These are phyloP conservation scores for Nakazawaea sp. DNA, from an alignment of 805 yeast genomes.

Conservation along the genomic window DNA sequence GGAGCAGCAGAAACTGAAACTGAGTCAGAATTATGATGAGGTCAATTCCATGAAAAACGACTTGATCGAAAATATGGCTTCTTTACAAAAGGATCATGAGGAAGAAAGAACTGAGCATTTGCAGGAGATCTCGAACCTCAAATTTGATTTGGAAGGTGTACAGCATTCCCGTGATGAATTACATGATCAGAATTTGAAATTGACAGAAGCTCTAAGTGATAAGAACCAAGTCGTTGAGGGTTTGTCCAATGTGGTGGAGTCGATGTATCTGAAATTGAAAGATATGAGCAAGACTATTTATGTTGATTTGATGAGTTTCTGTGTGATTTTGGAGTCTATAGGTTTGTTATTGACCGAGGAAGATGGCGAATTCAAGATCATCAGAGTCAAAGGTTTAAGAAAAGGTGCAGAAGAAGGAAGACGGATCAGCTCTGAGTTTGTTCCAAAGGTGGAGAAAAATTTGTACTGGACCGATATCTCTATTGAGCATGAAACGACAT, in stretches of 20 bases:
- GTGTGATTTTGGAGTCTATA: constrained; percentile 63
- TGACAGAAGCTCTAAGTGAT: constrained; percentile 18
- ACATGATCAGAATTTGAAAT: constrained; percentile 34
- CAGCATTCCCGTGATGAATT: constrained; percentile 39
- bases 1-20: constrained; percentile 12
- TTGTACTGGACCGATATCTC: constrained; percentile 11
- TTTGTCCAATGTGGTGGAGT: constrained; percentile 16
- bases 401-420: constrained; percentile 24
- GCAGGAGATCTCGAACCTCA: constrained; percentile 42
- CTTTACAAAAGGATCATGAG: constrained; percentile 52
- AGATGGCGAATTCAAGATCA: constrained; percentile 38
- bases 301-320: constrained; percentile 37
- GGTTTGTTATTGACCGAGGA: constrained; percentile 56
- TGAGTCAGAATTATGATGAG: constrained; percentile 17
- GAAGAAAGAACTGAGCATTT: constrained; percentile 45
- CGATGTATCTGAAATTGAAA: constrained; percentile 27
- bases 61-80: constrained; percentile 58
- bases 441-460: constrained; percentile 8
- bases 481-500: constrained; percentile 6
- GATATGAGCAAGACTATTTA: constrained; percentile 32
- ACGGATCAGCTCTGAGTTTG: constrained; percentile 4
- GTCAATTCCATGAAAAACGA: constrained; percentile 47
- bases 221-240: constrained; percentile 19
- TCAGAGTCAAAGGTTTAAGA: constrained; percentile 75
- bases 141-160: constrained; percentile 36